Base-by-base conservation (phyloP, 176 grass and related monocot species). In the Areca catechu region DNA sequence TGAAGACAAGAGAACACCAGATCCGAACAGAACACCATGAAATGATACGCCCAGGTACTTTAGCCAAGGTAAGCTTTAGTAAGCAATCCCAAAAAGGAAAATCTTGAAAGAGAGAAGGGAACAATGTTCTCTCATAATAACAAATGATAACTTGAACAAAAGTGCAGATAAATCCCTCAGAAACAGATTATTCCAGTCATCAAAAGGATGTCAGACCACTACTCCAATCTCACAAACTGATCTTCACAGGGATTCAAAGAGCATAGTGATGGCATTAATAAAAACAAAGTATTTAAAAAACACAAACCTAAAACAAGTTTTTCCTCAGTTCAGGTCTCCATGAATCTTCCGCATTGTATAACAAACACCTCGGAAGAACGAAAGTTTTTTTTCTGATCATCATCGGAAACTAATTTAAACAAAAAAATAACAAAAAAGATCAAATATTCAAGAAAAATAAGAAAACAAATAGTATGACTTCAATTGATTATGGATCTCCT, bases 241-340 rank as follows among this genome's bases (percentile, higher is more conserved):
- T 20, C 53, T 55, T 55, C 53, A 55, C 12, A 22, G 53, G 5
- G 53, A 55, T 55, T 55, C n/a, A 55, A 55, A 20, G 2, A 19
- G 53, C 10, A 15, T 4, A 58, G 0, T 43, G 14, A 9, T 29
- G 0, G 27, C 27, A 0, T 12, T 12, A 1, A 0, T 37, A 1
- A 43, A 43, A 1, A 43, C 34, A 43, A 43, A 43, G 9, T 43
- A 58, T 7, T n/a, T n/a, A n/a, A 16, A 16, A 24, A 17, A 3
- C 24, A 60, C 18, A 29, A 25, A 43, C 16, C 17, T 59, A 7
- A 59, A 30, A 20, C 19, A 6, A 18, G 56, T n/a, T n/a, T 59
- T 12, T 59, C 57, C 57, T 59, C 57, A 59, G 57, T 59, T 59
- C 57, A 59, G 57, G 57, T 59, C 57, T 60, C 57, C 57, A 19